Evolutionary conservation across 805 yeast species (phyloP).

Genomic region (Middelhovenomyces tepae): DNA sequence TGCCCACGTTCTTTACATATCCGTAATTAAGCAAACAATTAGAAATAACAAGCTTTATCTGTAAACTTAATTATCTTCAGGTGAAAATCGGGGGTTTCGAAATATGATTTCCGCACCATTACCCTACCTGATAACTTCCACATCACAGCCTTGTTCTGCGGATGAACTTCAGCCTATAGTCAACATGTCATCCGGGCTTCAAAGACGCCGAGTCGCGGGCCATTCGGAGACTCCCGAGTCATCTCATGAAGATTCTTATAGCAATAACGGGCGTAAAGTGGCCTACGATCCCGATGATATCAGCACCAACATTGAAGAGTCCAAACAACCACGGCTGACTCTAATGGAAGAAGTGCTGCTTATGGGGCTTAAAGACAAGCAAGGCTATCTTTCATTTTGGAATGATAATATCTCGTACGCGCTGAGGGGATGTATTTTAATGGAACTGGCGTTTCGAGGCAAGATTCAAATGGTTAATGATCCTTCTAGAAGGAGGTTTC

Average conservation of each 20-base stretch:
- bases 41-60: no score
- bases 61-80: no score
- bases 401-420: constrained; percentile 96
- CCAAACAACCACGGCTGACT: constrained; percentile 63
- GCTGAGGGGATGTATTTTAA: constrained; percentile 82
- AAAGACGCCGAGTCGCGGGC: constrained; percentile 22
- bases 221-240: constrained; percentile 2
- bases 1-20: no score
- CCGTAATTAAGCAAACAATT: no score
- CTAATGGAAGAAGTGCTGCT: constrained; percentile 94
- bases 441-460: constrained; percentile 88
- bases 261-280: constrained; percentile 50
- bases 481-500: constrained; percentile 83
- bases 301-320: constrained; percentile 36
- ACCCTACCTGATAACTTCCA: no score
- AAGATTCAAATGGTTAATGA: constrained; percentile 85
- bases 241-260: no score
- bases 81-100: no score
- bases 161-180: no score
- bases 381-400: constrained; percentile 96
- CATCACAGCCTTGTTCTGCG: no score
- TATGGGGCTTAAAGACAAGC: constrained; percentile 89
- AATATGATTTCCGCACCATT: no score
- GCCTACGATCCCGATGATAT: constrained; percentile 76
- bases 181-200: constrained; percentile 19